Evolutionary conservation across 164 flowering plant genomes (phyloP), one percentile per base, ranked within the genome.

Genomic region (Amborella trichopoda): DNA sequence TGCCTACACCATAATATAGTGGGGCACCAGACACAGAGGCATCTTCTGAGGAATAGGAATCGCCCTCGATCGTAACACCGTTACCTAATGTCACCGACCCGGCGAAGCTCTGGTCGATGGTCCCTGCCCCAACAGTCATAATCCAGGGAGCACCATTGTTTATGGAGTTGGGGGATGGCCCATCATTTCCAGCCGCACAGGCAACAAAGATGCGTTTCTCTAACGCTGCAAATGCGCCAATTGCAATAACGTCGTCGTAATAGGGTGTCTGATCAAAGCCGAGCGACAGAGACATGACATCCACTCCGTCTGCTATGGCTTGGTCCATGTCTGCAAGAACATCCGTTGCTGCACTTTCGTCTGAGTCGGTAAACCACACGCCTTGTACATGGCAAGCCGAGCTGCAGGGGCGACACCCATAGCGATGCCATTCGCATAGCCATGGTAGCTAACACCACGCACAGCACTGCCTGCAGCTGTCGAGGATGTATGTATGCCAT

Each of bases 231-330:
- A 69, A 75, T 0, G 80, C 59, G 2, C 70, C 83, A 11, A 77
- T 69, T 12, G 79, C 76, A 1, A 75, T 56, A 0, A 78, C 71
- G 40, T 78, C 72, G 34, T 66, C 49, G 42, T 68, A 73, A 24
- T 74, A 18, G 0, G 70, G 71, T 10, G 20, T 39, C 0, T 24
- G 16, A 9, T 50, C 54, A 19, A 62, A 64, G 6, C 84, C 80
- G 61, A 78, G n/a, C 0, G 84, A 77, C 3, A 79, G 55, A 0
- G 84, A 83, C 1, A 79, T 61, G 3, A 83, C 70, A 33, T 83
- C 87, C 5, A 83, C 87, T 2, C 84, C 93, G 45, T 83, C 84
- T 0, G 61, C 63, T 1, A 80, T 49, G 0, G 87, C 93, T 34
- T 61, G 63, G 19, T 83, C 87, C 22, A 83, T 63, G 0, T 61